Conservation (phyloP, 352 stramenopile genomes). For the Saprolegnia diclina region DNA sequence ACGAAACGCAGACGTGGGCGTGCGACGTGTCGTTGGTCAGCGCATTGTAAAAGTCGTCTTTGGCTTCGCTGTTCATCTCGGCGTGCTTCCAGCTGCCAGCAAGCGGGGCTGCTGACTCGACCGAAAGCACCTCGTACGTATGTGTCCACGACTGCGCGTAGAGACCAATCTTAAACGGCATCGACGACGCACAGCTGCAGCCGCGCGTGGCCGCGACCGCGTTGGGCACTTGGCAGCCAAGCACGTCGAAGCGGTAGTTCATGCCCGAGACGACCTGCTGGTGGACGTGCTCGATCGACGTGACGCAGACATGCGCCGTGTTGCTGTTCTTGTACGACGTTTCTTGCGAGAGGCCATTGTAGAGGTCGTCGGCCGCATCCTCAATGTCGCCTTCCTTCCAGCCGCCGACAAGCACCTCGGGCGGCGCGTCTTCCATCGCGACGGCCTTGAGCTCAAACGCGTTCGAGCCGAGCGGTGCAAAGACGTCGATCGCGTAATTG, state of each 20-base stretch:
- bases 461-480: background rate
- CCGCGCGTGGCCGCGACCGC: background rate
- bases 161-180: conserved; percentile 18
- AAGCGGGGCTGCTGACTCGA: background rate
- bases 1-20: conserved; percentile 37
- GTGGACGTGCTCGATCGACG: conserved; percentile 20
- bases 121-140: conserved; percentile 26
- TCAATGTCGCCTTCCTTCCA: conserved; percentile 8
- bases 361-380: conserved; percentile 10
- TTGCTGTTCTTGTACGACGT: conserved; percentile 17
- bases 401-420: conserved; percentile 13
- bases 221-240: conserved; percentile 23
- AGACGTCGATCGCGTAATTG: conserved; percentile 18
- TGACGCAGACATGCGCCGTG: conserved; percentile 25
- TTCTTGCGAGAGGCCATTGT: conserved; percentile 2
- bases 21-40: conserved; percentile 18
- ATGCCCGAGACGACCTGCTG: conserved; percentile 28
- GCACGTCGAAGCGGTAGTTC: conserved; percentile 31
- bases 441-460: conserved; percentile 19
- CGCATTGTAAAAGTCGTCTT: conserved; percentile 6
- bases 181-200: conserved; percentile 14
- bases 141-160: conserved; percentile 29
- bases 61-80: conserved; percentile 11
- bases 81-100: conserved; percentile 1
- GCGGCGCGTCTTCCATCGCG: background rate